Percentiles rank a stretch among this genome's conserved stretches.
Evolutionary conservation across 2,329 filamentous ascomycete species (phyloP).

Genomic region (Aspergillus amoenus): DNA sequence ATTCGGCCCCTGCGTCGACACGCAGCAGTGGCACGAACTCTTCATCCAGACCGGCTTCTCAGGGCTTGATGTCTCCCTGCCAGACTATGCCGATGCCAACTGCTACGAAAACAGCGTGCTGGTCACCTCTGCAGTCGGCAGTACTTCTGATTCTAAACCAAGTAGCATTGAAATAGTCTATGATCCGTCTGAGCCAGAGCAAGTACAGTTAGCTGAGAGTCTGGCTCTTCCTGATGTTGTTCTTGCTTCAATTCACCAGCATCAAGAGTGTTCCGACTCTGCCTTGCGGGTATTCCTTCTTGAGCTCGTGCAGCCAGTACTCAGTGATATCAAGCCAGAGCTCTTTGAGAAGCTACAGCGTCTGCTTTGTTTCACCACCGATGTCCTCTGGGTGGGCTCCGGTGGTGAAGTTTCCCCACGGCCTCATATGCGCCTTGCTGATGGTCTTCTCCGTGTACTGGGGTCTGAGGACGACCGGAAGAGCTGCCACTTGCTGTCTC

Average conservation of each 20-base stretch:
- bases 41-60: conserved; percentile 16
- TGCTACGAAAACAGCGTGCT: conserved; percentile 14
- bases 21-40: conserved; percentile 8
- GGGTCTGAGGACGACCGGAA: not conserved
- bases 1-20: conserved; percentile 8
- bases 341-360: not conserved
- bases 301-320: not conserved
- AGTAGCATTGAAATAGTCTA: not conserved
- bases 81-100: conserved; percentile 13
- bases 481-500: not conserved
- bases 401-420: not conserved
- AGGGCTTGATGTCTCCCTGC: conserved; percentile 17
- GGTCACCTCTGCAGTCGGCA: conserved; percentile 9
- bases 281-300: not conserved
- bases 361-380: not conserved
- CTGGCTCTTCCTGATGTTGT: not conserved
- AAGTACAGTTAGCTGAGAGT: not conserved
- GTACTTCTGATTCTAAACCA: not conserved
- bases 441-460: not conserved
- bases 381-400: not conserved
- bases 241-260: not conserved
- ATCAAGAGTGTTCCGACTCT: not conserved
- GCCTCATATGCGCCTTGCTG: not conserved
- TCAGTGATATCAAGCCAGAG: not conserved
- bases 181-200: not conserved